A percentile compares a stretch with the other conserved stretches of the same genome.
phyloP scores from a whole-genome alignment of 75 land plant species.

The Pseudotsuga menziesii region DNA sequence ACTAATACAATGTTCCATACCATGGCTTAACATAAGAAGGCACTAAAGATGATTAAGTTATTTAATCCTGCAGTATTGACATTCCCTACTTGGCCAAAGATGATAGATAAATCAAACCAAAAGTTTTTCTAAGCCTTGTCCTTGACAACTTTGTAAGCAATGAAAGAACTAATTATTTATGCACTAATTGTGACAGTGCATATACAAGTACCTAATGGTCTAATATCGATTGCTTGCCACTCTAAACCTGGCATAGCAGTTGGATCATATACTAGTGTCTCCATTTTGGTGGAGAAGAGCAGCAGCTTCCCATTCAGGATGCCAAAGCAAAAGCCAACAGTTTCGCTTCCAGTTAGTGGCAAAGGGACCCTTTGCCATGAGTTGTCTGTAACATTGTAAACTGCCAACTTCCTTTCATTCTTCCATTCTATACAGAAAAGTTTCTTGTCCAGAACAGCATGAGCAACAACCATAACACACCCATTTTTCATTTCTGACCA shows the following conservation, averaged over 20 bases:
- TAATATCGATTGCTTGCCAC: conserved; percentile 56
- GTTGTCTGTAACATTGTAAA: conserved; percentile 49
- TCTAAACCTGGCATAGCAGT: conserved; percentile 47
- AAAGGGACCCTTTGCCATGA: conserved; percentile 58
- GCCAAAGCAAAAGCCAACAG: conserved; percentile 54
- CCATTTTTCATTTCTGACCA: conserved; percentile 73
- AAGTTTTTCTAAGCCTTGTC: no score
- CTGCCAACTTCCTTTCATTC: conserved; percentile 60
- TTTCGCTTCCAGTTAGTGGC: conserved; percentile 62
- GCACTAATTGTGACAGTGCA: conserved; percentile 54
- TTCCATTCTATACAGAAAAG: conserved; percentile 88
- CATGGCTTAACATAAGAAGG: no score
- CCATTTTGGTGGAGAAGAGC: conserved; percentile 49
- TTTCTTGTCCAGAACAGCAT: conserved; percentile 57
- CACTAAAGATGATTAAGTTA: no score
- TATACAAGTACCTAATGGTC: conserved; percentile 57
- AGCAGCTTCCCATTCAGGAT: conserved; percentile 53
- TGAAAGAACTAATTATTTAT: no score
- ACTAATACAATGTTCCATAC: no score
- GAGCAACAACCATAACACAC: conserved; percentile 73
- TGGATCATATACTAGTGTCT: conserved; percentile 65
- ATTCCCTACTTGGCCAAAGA: no score
- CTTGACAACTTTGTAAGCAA: no score
- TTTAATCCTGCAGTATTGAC: no score
- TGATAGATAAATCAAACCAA: no score